Base-by-base conservation (phyloP, 2,329 filamentous ascomycete genomes). In the Arthrobotrys conoides region DNA sequence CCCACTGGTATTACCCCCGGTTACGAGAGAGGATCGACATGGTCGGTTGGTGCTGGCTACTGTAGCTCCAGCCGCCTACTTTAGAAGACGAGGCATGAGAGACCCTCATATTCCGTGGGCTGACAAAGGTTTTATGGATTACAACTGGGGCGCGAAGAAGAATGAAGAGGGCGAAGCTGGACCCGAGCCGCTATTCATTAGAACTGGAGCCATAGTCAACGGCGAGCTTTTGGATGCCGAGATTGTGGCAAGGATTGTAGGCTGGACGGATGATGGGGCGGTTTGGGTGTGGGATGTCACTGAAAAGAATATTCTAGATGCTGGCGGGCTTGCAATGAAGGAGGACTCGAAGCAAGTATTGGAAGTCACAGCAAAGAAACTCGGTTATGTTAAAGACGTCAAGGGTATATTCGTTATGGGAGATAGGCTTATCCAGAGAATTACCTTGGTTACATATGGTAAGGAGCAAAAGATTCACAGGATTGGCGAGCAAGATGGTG, bases 241-340 rank as follows among this genome's bases (percentile, higher is more conserved):
- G 18, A 61, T 77, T 9, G 38, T 77, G n/a, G 48, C 61, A 18
- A 59, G 73, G 9, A 41, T 77, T 10, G 73, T 77, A 0, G 73
- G 73, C 2, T 77, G 67, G 66, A 53, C 48, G 0, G 67, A 71
- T 5, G 46, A 71, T 14, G 63, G 61, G n/a, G 67, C 73, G 5
- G 51, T 77, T 22, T 77, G 73, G 73, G 53, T 77, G 2, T 77
- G 73, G 73, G 73, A 77, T 20, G 30, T 77, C 10, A 68, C 10
- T n/a, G 73, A 77, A 63, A 77, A 68, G n/a, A 12, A 71, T 27
- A 53, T 77, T 12, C 22, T 77, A 20, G 53, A 71, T 36, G 66
- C 67, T n/a, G 67, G 27, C 1, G 51, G 53, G 16, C 64, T 30
- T 5, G 55, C 20, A 20, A 53, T 36, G 8, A 9, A 6, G 3